Percentiles rank a stretch among this genome's conserved stretches.
Evolutionary conservation across 2,329 filamentous ascomycete genomes (phyloP).

Genomic region (Pestalotiopsis fici): DNA sequence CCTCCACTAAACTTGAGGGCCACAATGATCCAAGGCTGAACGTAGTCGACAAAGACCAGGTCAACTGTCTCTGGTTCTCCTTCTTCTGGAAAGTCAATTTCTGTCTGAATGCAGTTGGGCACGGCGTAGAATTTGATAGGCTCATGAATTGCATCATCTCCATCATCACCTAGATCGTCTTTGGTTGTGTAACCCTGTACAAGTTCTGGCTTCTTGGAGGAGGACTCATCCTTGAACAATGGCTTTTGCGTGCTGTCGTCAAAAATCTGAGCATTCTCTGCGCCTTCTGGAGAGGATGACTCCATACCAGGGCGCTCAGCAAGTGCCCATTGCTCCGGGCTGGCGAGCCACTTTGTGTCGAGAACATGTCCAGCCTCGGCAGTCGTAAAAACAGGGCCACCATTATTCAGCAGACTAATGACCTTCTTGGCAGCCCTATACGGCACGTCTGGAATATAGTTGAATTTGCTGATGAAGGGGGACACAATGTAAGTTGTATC

Average conservation of each 20-base stretch:
- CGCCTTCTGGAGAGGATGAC: conserved; percentile 12
- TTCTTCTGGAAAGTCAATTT: conserved; percentile 59
- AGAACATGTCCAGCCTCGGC: conserved; percentile 22
- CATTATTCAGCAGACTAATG: conserved; percentile 57
- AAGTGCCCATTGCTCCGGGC: conserved; percentile 44
- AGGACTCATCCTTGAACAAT: conserved; percentile 21
- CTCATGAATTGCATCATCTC: conserved; percentile 86
- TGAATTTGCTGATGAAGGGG: conserved; percentile 81
- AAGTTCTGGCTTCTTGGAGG: conserved; percentile 41
- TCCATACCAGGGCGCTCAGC: not conserved
- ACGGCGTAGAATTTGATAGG: conserved; percentile 73
- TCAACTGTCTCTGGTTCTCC: conserved; percentile 73
- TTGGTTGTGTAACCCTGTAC: conserved; percentile 44
- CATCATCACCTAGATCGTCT: conserved; percentile 80
- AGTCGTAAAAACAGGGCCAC: conserved; percentile 46
- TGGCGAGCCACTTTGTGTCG: conserved; percentile 47
- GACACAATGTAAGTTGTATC: conserved; percentile 86
- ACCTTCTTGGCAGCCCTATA: conserved; percentile 74
- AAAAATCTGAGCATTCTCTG: conserved; percentile 29
- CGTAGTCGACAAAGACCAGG: conserved; percentile 88
- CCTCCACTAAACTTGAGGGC: conserved; percentile 66
- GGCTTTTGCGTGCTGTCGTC: conserved; percentile 29
- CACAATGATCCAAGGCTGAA: conserved; percentile 77
- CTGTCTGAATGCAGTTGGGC: conserved; percentile 80
- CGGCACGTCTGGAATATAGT: conserved; percentile 78